These are phyloP conservation scores for Phaffomyces antillensis DNA, from an alignment of 805 yeast species.

Conservation along the genomic window DNA sequence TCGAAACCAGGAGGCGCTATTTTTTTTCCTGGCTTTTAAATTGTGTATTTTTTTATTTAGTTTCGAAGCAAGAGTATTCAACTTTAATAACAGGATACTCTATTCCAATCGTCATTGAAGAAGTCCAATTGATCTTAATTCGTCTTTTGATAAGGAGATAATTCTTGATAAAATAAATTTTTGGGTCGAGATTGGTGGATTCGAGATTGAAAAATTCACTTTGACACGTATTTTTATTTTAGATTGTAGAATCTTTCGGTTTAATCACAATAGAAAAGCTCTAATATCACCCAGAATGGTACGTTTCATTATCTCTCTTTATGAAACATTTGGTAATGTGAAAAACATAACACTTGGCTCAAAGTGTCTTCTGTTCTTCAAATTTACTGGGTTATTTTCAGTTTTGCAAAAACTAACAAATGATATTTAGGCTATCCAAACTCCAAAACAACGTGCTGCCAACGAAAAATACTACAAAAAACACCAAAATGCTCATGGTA, in stretches of 20 bases:
- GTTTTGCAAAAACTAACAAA: no score
- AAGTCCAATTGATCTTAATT: no score
- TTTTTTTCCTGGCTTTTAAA: no score
- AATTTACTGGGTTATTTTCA: no score
- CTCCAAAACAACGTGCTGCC: constrained; percentile 84
- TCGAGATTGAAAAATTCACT: neutral
- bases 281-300: neutral
- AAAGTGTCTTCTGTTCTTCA: no score
- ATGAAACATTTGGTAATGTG: no score
- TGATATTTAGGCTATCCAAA: constrained; percentile 53
- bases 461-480: constrained; percentile 74
- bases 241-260: neutral
- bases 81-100: no score
- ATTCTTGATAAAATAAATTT: no score
- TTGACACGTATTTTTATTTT: neutral
- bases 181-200: neutral
- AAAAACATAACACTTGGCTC: no score
- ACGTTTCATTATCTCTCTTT: neutral
- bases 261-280: neutral
- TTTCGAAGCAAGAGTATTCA: no score
- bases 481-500: constrained; percentile 70
- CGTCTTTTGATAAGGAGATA: no score
- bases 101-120: no score
- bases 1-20: constrained; percentile 94
- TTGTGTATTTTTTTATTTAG: neutral